Conservation (phyloP, 768 basidiomycete species). For the Calocera viscosa region DNA sequence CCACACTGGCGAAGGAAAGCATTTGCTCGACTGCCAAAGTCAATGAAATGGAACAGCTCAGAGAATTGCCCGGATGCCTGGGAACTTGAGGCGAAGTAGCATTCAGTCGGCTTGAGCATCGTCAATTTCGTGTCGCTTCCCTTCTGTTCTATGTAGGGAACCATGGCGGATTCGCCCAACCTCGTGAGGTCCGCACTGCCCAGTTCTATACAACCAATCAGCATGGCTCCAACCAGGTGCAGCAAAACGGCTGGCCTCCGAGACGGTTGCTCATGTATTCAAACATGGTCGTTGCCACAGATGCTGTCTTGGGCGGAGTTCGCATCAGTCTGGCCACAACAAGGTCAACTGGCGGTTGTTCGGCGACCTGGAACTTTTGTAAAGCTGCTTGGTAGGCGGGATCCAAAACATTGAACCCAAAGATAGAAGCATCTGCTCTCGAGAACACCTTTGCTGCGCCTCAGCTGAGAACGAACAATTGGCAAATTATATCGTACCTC, state of each 20-base stretch:
- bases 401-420: conserved; percentile 68
- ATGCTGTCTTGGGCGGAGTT: conserved; percentile 44
- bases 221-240: background rate
- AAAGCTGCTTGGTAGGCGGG: conserved; percentile 41
- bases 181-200: background rate
- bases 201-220: background rate
- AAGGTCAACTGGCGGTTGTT: conserved; percentile 52
- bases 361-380: conserved; percentile 53
- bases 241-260: conserved; percentile 34
- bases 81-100: conserved; percentile 48
- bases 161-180: background rate
- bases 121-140: background rate
- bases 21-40: conserved; percentile 74
- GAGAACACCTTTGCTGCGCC: conserved; percentile 51
- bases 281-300: conserved; percentile 54
- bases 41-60: conserved; percentile 74
- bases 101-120: conserved; percentile 32
- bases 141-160: background rate
- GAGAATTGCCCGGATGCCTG: conserved; percentile 31
- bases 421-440: conserved; percentile 47
- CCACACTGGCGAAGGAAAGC: conserved; percentile 78
- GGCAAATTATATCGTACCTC: conserved; percentile 38
- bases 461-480: background rate
- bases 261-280: conserved; percentile 51
- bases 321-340: conserved; percentile 48